These are phyloP conservation scores for Drechslera avenae DNA, from an alignment of 2,329 filamentous ascomycete genomes.

Conservation along the genomic window DNA sequence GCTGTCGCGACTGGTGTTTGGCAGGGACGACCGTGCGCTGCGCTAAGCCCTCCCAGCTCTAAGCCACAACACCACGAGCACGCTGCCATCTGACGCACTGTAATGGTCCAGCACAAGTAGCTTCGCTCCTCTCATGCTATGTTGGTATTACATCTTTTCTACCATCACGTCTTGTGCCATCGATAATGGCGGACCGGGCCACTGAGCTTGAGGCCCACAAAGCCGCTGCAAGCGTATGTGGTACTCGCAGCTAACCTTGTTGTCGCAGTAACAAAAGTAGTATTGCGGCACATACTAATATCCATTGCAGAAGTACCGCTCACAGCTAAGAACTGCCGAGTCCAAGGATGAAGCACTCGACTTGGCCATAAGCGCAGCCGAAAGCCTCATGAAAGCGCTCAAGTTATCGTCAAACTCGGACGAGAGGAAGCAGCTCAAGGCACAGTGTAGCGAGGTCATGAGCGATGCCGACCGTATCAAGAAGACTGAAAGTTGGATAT, in stretches of 20 bases:
- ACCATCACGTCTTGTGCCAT: background rate
- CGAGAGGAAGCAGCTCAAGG: constrained; percentile 70
- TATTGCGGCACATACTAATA: constrained; percentile 24
- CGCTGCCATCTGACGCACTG: constrained; percentile 4
- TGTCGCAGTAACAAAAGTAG: background rate
- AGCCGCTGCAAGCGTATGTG: constrained; percentile 44
- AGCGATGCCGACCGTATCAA: constrained; percentile 79
- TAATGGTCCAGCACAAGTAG: constrained; percentile 11
- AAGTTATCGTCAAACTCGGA: constrained; percentile 62
- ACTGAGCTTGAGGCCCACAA: constrained; percentile 37
- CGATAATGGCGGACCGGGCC: constrained; percentile 36
- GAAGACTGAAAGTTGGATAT: constrained; percentile 31
- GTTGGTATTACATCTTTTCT: background rate
- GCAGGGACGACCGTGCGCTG: constrained; percentile 24
- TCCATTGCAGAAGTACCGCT: constrained; percentile 34
- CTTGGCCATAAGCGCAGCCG: constrained; percentile 76
- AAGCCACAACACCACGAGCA: constrained; percentile 23
- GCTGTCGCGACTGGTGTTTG: constrained; percentile 10
- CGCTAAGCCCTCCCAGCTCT: constrained; percentile 12
- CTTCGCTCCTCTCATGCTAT: background rate
- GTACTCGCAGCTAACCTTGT: constrained; percentile 20
- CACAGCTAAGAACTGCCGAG: constrained; percentile 55
- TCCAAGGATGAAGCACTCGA: constrained; percentile 70
- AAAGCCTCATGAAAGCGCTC: constrained; percentile 80
- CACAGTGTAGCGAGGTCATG: constrained; percentile 73